Evolutionary conservation across 495 filamentous ascomycete species (phyloP).

Genomic region (Filosporella fistucella): DNA sequence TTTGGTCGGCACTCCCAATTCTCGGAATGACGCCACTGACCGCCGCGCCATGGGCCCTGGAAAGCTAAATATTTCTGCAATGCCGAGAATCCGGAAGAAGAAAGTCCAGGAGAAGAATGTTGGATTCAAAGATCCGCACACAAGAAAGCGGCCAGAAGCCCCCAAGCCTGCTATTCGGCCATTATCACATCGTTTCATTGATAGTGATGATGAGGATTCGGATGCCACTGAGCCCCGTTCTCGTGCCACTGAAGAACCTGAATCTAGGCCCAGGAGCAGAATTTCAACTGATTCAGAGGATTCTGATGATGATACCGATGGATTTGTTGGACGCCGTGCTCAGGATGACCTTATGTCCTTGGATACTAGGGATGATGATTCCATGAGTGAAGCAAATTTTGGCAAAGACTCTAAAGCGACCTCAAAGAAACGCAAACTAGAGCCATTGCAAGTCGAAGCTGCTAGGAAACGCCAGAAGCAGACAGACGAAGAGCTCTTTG

Average conservation of each 20-base stretch:
- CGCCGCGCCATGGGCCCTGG: constrained; percentile 32
- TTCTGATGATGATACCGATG: constrained; percentile 50
- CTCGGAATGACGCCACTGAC: constrained; percentile 51
- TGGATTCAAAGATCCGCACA: constrained; percentile 73
- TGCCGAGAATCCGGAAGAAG: constrained; percentile 69
- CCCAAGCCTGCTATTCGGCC: constrained; percentile 37
- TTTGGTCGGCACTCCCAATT: constrained; percentile 62
- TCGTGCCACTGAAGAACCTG: constrained; percentile 69
- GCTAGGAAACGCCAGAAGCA: constrained; percentile 57
- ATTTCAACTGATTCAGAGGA: constrained; percentile 64
- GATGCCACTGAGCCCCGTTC: constrained; percentile 63
- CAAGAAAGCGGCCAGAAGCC: constrained; percentile 56
- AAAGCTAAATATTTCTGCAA: constrained; percentile 54
- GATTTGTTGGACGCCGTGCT: neutral
- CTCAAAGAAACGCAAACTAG: constrained; percentile 67
- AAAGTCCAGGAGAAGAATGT: constrained; percentile 57
- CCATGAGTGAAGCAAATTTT: constrained; percentile 51
- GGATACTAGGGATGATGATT: constrained; percentile 45
- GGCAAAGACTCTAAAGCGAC: constrained; percentile 33
- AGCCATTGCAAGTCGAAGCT: constrained; percentile 42
- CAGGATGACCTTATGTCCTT: constrained; percentile 24
- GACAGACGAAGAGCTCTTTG: constrained; percentile 76
- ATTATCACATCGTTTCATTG: constrained; percentile 53
- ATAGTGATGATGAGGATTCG: constrained; percentile 51
- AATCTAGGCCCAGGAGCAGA: constrained; percentile 75